Evolutionary conservation across 495 filamentous ascomycete species (phyloP).

Genomic region (Astrothelium macrocarpum): DNA sequence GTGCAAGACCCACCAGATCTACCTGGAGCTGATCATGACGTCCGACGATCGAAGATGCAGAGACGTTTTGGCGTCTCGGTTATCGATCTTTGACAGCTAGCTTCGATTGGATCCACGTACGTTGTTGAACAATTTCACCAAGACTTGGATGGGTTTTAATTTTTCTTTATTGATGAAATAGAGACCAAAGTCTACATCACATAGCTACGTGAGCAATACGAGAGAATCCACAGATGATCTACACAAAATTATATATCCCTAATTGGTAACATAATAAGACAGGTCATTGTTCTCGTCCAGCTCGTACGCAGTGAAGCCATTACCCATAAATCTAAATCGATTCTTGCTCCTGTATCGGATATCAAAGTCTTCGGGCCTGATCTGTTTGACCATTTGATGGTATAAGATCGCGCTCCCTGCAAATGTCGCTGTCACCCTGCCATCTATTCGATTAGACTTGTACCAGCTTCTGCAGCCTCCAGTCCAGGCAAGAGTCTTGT

Average conservation of each 20-base stretch:
- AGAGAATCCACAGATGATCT: no score
- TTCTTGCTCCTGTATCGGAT: slow-evolving; percentile 19
- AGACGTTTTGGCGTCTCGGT: no score
- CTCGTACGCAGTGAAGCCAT: slow-evolving; percentile 16
- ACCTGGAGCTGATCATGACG: not conserved
- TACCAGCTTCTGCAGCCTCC: slow-evolving; percentile 24
- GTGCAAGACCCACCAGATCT: not conserved
- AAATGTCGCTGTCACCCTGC: slow-evolving; percentile 21
- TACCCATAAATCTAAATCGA: slow-evolving; percentile 19
- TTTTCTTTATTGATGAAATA: no score
- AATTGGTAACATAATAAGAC: slow-evolving; percentile 16
- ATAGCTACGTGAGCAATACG: no score
- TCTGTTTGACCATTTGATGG: slow-evolving; percentile 16
- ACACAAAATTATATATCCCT: not conserved
- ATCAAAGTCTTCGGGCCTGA: slow-evolving; percentile 22
- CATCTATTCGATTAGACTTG: slow-evolving; percentile 19
- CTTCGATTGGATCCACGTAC: no score
- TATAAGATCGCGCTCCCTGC: slow-evolving; percentile 18
- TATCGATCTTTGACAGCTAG: no score
- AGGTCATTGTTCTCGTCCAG: slow-evolving; percentile 13
- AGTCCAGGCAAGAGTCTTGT: slow-evolving; percentile 21
- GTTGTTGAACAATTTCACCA: no score
- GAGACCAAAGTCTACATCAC: no score
- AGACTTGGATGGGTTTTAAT: no score
- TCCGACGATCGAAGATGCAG: not conserved